Percentiles rank a stretch among this genome's conserved stretches.
Evolutionary conservation across 1,284 basidiomycete species (phyloP).

Genomic region (Cryptococcus neoformans): DNA sequence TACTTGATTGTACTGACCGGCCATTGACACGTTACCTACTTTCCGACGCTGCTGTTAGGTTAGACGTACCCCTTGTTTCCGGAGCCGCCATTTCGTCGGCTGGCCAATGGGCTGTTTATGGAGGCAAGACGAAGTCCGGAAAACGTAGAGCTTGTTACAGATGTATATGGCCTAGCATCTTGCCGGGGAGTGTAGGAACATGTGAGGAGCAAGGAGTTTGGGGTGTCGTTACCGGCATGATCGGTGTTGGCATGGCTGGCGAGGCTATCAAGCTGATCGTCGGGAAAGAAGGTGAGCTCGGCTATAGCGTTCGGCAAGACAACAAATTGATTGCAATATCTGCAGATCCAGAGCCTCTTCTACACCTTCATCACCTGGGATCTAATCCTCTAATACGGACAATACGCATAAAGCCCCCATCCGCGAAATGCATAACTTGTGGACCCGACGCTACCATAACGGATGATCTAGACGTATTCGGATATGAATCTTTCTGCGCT

Average conservation of each 20-base stretch:
- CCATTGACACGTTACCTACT: slow-evolving; percentile 88
- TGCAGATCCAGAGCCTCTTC: slow-evolving; percentile 19
- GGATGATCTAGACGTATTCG: slow-evolving; percentile 45
- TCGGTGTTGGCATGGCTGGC: slow-evolving; percentile 86
- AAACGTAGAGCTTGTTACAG: slow-evolving; percentile 82
- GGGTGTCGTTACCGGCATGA: slow-evolving; percentile 83
- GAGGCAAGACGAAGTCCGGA: slow-evolving; percentile 19
- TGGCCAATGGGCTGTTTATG: slow-evolving; percentile 82
- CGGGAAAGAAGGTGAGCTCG: slow-evolving; percentile 63
- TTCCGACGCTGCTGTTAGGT: slow-evolving; percentile 78
- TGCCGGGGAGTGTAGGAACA: slow-evolving; percentile 64
- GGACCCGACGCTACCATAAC: slow-evolving; percentile 27
- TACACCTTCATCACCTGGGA: slow-evolving; percentile 33
- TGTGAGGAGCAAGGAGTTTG: slow-evolving; percentile 92
- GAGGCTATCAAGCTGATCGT: slow-evolving; percentile 82
- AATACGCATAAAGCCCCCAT: slow-evolving; percentile 69
- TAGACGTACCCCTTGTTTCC: slow-evolving; percentile 76
- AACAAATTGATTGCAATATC: not conserved
- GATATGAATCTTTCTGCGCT: slow-evolving; percentile 71
- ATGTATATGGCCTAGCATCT: slow-evolving; percentile 77
- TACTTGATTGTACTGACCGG: slow-evolving; percentile 96
- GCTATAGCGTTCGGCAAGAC: not conserved
- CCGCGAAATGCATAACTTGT: slow-evolving; percentile 37
- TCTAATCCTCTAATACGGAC: slow-evolving; percentile 66
- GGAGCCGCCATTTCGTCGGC: slow-evolving; percentile 91